phyloP scores from a whole-genome alignment of 176 grass and related monocot genomes.

The Puya raimondii region DNA sequence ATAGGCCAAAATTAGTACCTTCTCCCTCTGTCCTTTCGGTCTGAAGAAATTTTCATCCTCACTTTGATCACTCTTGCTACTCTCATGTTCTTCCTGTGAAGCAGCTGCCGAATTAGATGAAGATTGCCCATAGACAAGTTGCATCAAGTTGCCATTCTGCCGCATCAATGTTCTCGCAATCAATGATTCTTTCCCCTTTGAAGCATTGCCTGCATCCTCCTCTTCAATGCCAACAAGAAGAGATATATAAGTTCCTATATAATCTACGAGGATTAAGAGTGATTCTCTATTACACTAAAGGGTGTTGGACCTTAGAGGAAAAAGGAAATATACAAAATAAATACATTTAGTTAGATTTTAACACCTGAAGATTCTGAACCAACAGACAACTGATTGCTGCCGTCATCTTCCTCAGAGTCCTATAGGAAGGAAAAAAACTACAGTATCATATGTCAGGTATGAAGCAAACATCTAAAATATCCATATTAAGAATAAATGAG shows the following conservation, averaged over 20 bases:
- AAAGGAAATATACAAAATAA: neutral
- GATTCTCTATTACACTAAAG: neutral
- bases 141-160: constrained; percentile 67
- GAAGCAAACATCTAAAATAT: constrained; percentile 14
- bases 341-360: constrained; percentile 8
- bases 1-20: neutral
- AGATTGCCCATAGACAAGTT: constrained; percentile 64
- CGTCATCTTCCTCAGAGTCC: constrained; percentile 46
- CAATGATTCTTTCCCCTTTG: constrained; percentile 87
- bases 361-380: constrained; percentile 67
- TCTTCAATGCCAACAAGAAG: constrained; percentile 35
- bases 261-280: too few relatives aligned
- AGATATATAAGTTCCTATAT: too few relatives aligned
- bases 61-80: constrained; percentile 40
- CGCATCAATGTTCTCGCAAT: constrained; percentile 47
- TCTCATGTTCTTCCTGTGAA: constrained; percentile 22
- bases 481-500: neutral
- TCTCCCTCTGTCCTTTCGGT: constrained; percentile 57
- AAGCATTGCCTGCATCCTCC: constrained; percentile 44
- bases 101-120: constrained; percentile 19
- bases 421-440: constrained; percentile 17
- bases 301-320: neutral
- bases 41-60: constrained; percentile 71
- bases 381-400: constrained; percentile 37
- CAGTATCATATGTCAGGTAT: constrained; percentile 12